These are phyloP conservation scores for Epichloe bromicola DNA, from an alignment of 2,329 filamentous ascomycete genomes.

Conservation along the genomic window DNA sequence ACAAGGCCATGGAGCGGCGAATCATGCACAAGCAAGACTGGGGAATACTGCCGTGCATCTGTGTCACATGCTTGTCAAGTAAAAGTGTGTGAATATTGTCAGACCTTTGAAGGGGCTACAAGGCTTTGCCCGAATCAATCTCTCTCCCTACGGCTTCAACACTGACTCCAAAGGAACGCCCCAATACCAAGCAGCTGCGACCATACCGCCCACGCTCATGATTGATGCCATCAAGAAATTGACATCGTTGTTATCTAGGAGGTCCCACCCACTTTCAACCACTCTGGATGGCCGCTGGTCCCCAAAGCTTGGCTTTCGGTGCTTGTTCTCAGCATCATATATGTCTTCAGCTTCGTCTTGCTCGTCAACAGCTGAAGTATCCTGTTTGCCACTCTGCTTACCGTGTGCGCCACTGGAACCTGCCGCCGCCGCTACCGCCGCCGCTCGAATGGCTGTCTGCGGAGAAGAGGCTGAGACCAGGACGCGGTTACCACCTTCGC, in stretches of 20 bases:
- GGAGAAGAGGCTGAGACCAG: slow-evolving; percentile 27
- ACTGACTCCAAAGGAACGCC: slow-evolving; percentile 33
- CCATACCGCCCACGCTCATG: slow-evolving; percentile 72
- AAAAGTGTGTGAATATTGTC: not conserved
- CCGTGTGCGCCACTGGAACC: slow-evolving; percentile 22
- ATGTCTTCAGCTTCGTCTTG: slow-evolving; percentile 25
- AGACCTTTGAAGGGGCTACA: too few relatives aligned
- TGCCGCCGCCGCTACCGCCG: not conserved
- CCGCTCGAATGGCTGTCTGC: not conserved
- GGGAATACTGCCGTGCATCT: slow-evolving; percentile 21
- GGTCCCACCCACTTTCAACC: slow-evolving; percentile 53
- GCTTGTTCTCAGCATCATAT: slow-evolving; percentile 37
- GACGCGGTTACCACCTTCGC: slow-evolving; percentile 55
- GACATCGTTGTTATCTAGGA: slow-evolving; percentile 90
- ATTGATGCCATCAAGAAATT: slow-evolving; percentile 81
- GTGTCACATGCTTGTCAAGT: slow-evolving; percentile 20
- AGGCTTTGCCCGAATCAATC: not conserved
- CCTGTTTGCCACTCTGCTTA: slow-evolving; percentile 25
- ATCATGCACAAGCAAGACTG: slow-evolving; percentile 21
- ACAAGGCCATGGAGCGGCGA: slow-evolving; percentile 21
- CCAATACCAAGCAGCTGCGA: slow-evolving; percentile 48
- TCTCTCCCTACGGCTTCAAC: not conserved
- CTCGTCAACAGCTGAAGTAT: slow-evolving; percentile 21
- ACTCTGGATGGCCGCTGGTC: slow-evolving; percentile 47
- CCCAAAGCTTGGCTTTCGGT: slow-evolving; percentile 39